Percentiles rank a stretch among this genome's conserved stretches.
phyloP scores from a whole-genome alignment of 345 rosid genomes.

The Ricinus communis region DNA sequence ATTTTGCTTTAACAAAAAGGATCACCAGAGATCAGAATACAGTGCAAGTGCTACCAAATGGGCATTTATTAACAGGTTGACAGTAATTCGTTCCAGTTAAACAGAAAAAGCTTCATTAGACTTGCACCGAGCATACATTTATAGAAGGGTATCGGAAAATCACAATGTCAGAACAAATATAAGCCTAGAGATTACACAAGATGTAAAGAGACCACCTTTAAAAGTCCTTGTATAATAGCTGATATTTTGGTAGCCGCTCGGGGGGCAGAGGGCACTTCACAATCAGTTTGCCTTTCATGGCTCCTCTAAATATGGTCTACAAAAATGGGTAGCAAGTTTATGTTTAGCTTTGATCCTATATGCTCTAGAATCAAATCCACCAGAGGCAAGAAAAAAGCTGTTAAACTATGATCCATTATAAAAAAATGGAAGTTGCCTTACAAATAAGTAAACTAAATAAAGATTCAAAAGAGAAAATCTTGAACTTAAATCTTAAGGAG shows the following conservation, averaged over 20 bases:
- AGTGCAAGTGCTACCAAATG: neutral
- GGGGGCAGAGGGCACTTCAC: conserved; percentile 76
- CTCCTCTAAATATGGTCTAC: conserved; percentile 87
- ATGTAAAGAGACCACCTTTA: neutral
- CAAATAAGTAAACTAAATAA: neutral
- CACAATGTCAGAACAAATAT: neutral
- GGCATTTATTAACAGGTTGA: neutral
- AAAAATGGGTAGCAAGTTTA: conserved; percentile 5
- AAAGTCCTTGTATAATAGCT: conserved; percentile 70
- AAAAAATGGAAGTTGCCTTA: neutral
- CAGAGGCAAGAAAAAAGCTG: neutral
- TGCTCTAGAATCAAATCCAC: neutral
- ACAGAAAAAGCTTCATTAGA: too few species aligned
- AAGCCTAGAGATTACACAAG: neutral
- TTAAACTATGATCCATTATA: neutral
- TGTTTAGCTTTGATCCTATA: neutral
- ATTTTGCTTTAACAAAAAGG: neutral
- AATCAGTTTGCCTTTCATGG: conserved; percentile 94
- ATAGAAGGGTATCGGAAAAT: neutral
- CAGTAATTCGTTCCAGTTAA: neutral
- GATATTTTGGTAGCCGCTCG: conserved; percentile 77
- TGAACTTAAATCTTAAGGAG: too few species aligned
- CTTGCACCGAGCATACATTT: neutral
- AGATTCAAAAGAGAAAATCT: neutral
- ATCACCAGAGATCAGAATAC: neutral